These are phyloP conservation scores for Eudorina sp. DNA, from an alignment of 139 green algal species.

Conservation along the genomic window DNA sequence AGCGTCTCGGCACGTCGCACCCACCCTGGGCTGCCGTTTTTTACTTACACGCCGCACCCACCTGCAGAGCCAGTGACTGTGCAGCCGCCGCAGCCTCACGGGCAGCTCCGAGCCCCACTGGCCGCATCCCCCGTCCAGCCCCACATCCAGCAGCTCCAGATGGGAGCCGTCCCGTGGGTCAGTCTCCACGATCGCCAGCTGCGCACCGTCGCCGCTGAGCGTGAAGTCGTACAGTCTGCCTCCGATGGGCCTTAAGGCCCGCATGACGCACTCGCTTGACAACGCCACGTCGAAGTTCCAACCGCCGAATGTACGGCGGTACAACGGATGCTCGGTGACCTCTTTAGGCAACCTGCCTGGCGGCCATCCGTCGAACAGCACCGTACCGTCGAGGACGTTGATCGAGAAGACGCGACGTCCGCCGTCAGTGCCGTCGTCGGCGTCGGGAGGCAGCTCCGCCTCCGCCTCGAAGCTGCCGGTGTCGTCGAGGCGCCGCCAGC, in stretches of 20 bases:
- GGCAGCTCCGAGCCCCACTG: slow-evolving; percentile 63
- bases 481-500: too few species aligned
- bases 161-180: not conserved
- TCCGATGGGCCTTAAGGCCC: slow-evolving; percentile 29
- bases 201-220: not conserved
- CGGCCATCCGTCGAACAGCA: slow-evolving; percentile 58
- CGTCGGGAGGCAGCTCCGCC: too few species aligned
- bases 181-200: slow-evolving; percentile 52
- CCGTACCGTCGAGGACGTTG: slow-evolving; percentile 64
- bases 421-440: too few species aligned
- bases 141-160: slow-evolving; percentile 65
- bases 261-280: slow-evolving; percentile 35
- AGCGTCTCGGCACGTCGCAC: too few species aligned
- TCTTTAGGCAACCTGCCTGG: slow-evolving; percentile 57
- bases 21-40: too few species aligned
- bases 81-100: slow-evolving; percentile 52
- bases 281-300: slow-evolving; percentile 67
- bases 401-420: slow-evolving; percentile 70
- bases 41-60: too few species aligned
- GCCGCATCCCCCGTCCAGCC: slow-evolving; percentile 13
- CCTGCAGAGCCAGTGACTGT: slow-evolving; percentile 71
- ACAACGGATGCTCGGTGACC: slow-evolving; percentile 66
- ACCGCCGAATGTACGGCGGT: slow-evolving; percentile 65
- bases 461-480: slow-evolving; percentile 59
- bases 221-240: slow-evolving; percentile 20